Percentiles rank a stretch among this genome's conserved stretches.
Conservation (phyloP, 2,329 filamentous ascomycete species). For the Pyrenochaeta sp. region DNA sequence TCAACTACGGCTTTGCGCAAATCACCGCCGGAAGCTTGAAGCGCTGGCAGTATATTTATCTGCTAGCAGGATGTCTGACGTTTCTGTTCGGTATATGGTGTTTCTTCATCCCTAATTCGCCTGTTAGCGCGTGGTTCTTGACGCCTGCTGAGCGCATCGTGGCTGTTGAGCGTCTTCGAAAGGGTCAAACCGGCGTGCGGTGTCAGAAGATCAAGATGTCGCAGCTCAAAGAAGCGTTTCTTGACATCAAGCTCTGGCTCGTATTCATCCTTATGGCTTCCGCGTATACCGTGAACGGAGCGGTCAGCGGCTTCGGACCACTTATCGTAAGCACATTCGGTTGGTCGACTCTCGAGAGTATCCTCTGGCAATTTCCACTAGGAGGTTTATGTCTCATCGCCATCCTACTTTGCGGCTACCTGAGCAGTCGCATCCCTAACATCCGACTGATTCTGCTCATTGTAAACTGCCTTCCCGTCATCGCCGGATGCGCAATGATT, state of each 20-base stretch:
- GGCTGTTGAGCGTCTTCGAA: conserved; percentile 55
- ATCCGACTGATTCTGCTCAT: conserved; percentile 72
- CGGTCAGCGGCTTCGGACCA: conserved; percentile 51
- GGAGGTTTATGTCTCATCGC: conserved; percentile 72
- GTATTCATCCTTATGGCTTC: conserved; percentile 51
- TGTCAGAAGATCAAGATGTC: conserved; percentile 63
- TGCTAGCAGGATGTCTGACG: conserved; percentile 67
- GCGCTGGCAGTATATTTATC: conserved; percentile 73
- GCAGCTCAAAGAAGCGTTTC: conserved; percentile 58
- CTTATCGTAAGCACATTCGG: conserved; percentile 53
- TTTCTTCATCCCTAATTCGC: conserved; percentile 71
- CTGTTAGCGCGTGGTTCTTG: conserved; percentile 74
- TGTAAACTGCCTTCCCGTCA: conserved; percentile 74
- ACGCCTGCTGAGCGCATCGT: conserved; percentile 68
- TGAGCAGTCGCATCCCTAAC: conserved; percentile 68
- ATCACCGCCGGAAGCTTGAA: conserved; percentile 50
- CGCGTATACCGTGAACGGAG: conserved; percentile 67
- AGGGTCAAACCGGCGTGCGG: conserved; percentile 61
- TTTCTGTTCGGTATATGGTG: conserved; percentile 71
- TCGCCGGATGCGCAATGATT: conserved; percentile 77
- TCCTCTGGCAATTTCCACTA: conserved; percentile 74
- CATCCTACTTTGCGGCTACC: conserved; percentile 72
- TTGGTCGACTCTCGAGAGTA: conserved; percentile 50
- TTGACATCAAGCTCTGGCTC: conserved; percentile 55
- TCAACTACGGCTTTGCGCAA: conserved; percentile 51